Conservation (phyloP, 2,329 filamentous ascomycete species). For the Meredithiella fracta region DNA sequence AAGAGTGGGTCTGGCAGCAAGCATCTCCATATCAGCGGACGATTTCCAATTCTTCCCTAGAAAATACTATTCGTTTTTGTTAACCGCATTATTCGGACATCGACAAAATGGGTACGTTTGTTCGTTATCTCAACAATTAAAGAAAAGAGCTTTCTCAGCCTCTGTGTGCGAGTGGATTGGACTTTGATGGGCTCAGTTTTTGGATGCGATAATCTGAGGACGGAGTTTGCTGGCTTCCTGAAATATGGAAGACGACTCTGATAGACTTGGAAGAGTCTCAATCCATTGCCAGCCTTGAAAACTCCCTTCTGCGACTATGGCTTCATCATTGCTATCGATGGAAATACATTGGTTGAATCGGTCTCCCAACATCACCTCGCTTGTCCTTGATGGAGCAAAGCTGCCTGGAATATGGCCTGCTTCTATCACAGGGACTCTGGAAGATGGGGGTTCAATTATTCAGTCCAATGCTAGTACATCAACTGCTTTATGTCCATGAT, state of each 20-base stretch:
- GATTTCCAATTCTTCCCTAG: not conserved
- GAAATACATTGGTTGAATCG: not conserved
- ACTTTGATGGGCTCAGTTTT: constrained; percentile 7
- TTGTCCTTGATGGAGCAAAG: not conserved
- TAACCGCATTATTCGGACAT: constrained; percentile 14
- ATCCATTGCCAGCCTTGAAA: not conserved
- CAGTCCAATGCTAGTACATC: constrained; percentile 7
- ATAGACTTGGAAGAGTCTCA: not conserved
- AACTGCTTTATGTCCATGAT: constrained; percentile 19
- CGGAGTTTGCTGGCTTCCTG: not conserved
- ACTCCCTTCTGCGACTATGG: constrained; percentile 14
- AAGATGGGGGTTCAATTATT: not conserved
- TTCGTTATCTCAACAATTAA: constrained; percentile 11
- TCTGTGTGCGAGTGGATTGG: constrained; percentile 35
- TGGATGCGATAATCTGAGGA: not conserved
- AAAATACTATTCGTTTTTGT: constrained; percentile 2
- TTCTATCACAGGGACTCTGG: not conserved
- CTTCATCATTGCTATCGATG: constrained; percentile 10
- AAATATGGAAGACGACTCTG: not conserved
- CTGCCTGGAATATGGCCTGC: constrained; percentile 12
- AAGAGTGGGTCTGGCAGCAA: not conserved
- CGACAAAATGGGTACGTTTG: constrained; percentile 15
- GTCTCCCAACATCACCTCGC: not conserved
- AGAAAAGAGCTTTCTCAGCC: constrained; percentile 21
- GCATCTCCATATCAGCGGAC: not conserved